Conservation (phyloP, 129 eudicot species). For the Calendula officinalis region DNA sequence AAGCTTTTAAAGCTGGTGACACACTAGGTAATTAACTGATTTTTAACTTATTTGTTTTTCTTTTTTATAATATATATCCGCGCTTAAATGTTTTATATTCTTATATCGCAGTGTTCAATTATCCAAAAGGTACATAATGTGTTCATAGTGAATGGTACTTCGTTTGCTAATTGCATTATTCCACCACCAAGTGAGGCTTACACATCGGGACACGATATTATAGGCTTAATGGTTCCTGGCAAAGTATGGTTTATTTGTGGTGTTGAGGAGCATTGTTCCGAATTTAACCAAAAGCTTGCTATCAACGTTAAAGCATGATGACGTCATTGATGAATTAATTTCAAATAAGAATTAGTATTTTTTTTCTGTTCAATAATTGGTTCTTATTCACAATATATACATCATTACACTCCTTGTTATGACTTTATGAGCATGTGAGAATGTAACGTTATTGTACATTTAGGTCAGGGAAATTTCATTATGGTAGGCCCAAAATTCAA, state of each 20-base stretch:
- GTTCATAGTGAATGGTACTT: slow-evolving; percentile 28
- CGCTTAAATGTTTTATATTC: neutral
- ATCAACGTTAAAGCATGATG: slow-evolving; percentile 24
- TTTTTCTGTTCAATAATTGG: too few species aligned
- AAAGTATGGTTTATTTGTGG: slow-evolving; percentile 42
- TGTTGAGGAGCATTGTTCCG: slow-evolving; percentile 29
- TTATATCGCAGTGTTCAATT: slow-evolving; percentile 38
- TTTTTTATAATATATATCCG: neutral
- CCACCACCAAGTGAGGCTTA: slow-evolving; percentile 30
- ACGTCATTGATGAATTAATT: neutral
- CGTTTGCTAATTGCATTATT: slow-evolving; percentile 22
- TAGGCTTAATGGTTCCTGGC: slow-evolving; percentile 23
- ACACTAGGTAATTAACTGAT: slow-evolving; percentile 17
- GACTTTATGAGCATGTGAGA: too few species aligned
- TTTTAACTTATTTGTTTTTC: neutral
- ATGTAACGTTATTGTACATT: too few species aligned
- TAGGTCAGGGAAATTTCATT: too few species aligned
- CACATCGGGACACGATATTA: slow-evolving; percentile 32
- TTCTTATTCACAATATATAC: too few species aligned
- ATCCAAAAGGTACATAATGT: slow-evolving; percentile 42
- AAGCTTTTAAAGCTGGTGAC: slow-evolving; percentile 30
- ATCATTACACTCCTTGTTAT: too few species aligned
- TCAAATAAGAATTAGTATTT: neutral
- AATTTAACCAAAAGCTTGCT: slow-evolving; percentile 31
- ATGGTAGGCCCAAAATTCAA: too few species aligned